A percentile compares a stretch with the other conserved stretches of the same genome.
Conservation (phyloP, 2,329 filamentous ascomycete species). For the Hypomyces rosellus region DNA sequence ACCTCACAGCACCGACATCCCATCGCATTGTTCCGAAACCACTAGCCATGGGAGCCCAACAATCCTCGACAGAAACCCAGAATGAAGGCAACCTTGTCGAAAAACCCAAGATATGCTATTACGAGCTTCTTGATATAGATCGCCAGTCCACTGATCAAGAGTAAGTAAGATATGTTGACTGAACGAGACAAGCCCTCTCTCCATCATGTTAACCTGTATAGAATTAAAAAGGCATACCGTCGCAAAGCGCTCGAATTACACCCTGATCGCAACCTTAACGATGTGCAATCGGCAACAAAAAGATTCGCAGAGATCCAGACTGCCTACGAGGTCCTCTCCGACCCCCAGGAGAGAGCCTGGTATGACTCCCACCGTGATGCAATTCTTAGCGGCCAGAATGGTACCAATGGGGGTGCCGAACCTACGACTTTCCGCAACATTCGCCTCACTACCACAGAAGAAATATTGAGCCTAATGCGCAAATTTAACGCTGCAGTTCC, state of each 20-base stretch:
- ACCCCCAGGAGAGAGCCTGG: slow-evolving; percentile 93
- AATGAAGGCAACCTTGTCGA: slow-evolving; percentile 23
- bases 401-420: slow-evolving; percentile 36
- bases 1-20: too few species aligned
- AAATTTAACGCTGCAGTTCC: slow-evolving; percentile 73
- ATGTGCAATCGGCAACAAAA: slow-evolving; percentile 74
- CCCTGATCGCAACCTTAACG: slow-evolving; percentile 86
- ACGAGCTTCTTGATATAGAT: slow-evolving; percentile 73
- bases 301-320: slow-evolving; percentile 88
- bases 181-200: not conserved
- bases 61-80: slow-evolving; percentile 38
- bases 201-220: slow-evolving; percentile 26
- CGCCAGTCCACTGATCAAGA: slow-evolving; percentile 73
- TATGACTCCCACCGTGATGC: slow-evolving; percentile 91
- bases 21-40: too few species aligned
- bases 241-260: slow-evolving; percentile 88
- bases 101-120: slow-evolving; percentile 68
- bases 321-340: slow-evolving; percentile 92
- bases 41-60: slow-evolving; percentile 47
- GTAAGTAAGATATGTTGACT: slow-evolving; percentile 53
- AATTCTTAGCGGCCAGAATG: slow-evolving; percentile 64
- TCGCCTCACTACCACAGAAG: slow-evolving; percentile 70
- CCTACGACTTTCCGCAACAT: slow-evolving; percentile 61
- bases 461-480: slow-evolving; percentile 71
- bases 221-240: slow-evolving; percentile 90